Base-by-base conservation (phyloP, 305 asterid genomes). In the Salvia sclarea region DNA sequence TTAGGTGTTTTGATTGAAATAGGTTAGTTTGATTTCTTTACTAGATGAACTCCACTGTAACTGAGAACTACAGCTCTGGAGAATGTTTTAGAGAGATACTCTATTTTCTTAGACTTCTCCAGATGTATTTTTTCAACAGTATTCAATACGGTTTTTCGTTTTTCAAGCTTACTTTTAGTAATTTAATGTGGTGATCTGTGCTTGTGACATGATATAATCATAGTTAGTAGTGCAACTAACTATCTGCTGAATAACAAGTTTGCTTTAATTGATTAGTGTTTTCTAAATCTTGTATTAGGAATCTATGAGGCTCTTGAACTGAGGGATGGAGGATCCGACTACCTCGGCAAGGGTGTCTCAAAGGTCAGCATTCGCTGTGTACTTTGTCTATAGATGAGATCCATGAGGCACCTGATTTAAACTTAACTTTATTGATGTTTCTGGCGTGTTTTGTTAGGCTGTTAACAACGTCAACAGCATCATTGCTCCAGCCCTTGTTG, bases 301-400 rank as follows among this genome's bases (percentile, higher is more conserved):
- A 65, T 92, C 64, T 92, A 89, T 64, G 98, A 90, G 82, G 97
- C 97, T 72, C 95, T 90, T 6, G 95, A 90, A 70, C 74, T 90
- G 67, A 82, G 97, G 67, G 98, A 91, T 61, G 98, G 98, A 73
- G 98, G 98, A 5, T 87, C 98, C 1, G 96, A 91, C 21, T 91
- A 87, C 80, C 90, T 91, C 11, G 98, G 98, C 57, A 91, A 91
- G 85, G 98, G 98, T 75, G 98, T 91, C 63, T 75, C 94, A n/a
- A 89, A 91, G 95, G 97, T 81, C 61, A 69, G 77, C 73, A 16
- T 68, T 68, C 1, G 8, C 21, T 54, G 5, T 52, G 12, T 54
- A 25, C 17, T 24, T 24, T n/a, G 12, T 44, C 10, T 2, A 2
- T 6, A 18, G 6, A 45, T 5, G 52, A 28, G 24, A 53, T 35